phyloP scores from a whole-genome alignment of 2,329 filamentous ascomycete species.

The Fusarium goolgardi region DNA sequence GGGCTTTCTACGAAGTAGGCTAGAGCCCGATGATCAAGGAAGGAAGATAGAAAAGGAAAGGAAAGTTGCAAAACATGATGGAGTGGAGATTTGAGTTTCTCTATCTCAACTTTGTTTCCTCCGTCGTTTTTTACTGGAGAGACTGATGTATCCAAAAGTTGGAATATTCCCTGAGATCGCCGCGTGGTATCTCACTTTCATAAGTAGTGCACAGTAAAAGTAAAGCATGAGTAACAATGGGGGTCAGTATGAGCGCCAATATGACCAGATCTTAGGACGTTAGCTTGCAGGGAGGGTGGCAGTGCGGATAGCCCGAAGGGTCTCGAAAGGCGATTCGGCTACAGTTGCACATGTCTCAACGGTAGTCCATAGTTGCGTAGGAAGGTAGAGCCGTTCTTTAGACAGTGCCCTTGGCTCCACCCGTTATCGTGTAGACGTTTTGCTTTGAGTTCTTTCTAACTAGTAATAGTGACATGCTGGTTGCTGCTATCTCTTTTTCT shows the following conservation, averaged over 20 bases:
- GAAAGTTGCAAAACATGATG: background rate
- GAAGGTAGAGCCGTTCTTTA: background rate
- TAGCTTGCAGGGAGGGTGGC: background rate
- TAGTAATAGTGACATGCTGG: background rate
- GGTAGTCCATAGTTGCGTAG: background rate
- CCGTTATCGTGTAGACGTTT: background rate
- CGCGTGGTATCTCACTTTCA: background rate
- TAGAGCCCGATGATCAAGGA: background rate
- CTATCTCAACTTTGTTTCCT: background rate
- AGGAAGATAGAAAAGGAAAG: background rate
- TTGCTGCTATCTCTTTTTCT: background rate
- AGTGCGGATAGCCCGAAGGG: background rate
- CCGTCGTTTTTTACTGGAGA: background rate
- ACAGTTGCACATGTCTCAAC: slow-evolving; percentile 1
- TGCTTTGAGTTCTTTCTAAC: background rate
- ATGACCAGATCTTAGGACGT: too few relatives aligned
- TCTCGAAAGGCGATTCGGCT: background rate
- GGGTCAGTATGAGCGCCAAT: background rate
- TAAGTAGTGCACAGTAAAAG: background rate
- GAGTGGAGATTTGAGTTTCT: slow-evolving; percentile 5
- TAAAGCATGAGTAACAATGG: background rate
- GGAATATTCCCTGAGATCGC: background rate
- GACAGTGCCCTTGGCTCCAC: background rate
- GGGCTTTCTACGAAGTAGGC: background rate
- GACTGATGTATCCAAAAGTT: background rate